Evolutionary conservation across 352 stramenopile genomes (phyloP).

Genomic region (Phytopythium oedochilum): DNA sequence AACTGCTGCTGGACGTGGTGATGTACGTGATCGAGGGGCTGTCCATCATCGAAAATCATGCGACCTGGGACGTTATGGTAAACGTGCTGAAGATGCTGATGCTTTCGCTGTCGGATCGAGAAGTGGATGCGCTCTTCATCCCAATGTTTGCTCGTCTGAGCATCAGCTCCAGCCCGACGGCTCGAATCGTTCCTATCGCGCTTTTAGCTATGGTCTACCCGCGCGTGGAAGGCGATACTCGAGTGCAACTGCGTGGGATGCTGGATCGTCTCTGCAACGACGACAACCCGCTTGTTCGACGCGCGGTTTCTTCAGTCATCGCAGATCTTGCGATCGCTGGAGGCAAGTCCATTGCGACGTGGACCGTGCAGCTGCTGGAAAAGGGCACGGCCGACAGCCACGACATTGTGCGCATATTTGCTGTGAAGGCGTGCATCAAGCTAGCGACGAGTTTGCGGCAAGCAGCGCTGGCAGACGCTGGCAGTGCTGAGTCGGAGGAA

Average conservation of each 20-base stretch:
- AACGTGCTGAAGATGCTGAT: slow-evolving; percentile 77
- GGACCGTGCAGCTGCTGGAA: slow-evolving; percentile 75
- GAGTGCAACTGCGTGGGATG: slow-evolving; percentile 82
- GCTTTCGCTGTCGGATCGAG: slow-evolving; percentile 44
- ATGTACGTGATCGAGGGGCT: slow-evolving; percentile 81
- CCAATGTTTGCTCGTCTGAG: slow-evolving; percentile 81
- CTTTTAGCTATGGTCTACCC: slow-evolving; percentile 77
- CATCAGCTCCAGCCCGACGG: slow-evolving; percentile 79
- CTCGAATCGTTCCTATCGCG: slow-evolving; percentile 76
- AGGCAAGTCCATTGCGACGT: slow-evolving; percentile 45
- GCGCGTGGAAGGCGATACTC: slow-evolving; percentile 59
- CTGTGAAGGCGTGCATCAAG: slow-evolving; percentile 79
- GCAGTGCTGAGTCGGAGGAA: slow-evolving; percentile 17
- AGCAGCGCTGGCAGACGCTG: slow-evolving; percentile 5
- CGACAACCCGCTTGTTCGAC: slow-evolving; percentile 80
- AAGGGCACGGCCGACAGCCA: slow-evolving; percentile 80
- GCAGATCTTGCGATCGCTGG: slow-evolving; percentile 57
- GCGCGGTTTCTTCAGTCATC: slow-evolving; percentile 82
- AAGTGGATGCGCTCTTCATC: slow-evolving; percentile 61
- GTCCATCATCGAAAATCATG: slow-evolving; percentile 88
- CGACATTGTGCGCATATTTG: slow-evolving; percentile 86
- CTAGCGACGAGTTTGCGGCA: slow-evolving; percentile 53
- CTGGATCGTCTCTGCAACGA: slow-evolving; percentile 85
- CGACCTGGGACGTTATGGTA: slow-evolving; percentile 87
- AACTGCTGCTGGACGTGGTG: slow-evolving; percentile 67